Percentiles rank a stretch among this genome's conserved stretches.
These are phyloP conservation scores for Leucosporidium yakuticum DNA, from an alignment of 768 basidiomycete genomes.

Conservation along the genomic window DNA sequence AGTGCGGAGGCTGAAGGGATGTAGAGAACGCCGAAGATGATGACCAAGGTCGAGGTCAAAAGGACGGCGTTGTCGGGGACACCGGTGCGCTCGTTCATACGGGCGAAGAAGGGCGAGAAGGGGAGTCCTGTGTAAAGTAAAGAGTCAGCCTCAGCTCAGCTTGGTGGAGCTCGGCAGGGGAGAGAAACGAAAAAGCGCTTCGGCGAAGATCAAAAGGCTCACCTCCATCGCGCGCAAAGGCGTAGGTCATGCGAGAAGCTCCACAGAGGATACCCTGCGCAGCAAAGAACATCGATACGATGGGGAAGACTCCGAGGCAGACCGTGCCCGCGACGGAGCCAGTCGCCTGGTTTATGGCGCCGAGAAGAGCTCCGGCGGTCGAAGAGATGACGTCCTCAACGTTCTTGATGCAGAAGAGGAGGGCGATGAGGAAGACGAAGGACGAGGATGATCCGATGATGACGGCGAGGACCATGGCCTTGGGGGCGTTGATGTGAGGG, in stretches of 20 bases:
- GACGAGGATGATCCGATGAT: constrained; percentile 26
- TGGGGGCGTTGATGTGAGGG: constrained; percentile 24
- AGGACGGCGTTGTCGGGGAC: constrained; percentile 31
- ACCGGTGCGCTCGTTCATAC: constrained; percentile 6
- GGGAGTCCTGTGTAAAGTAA: constrained; percentile 6
- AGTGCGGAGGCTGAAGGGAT: constrained; percentile 34
- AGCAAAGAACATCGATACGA: constrained; percentile 22
- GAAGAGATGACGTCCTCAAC: constrained; percentile 27
- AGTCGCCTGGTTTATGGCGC: constrained; percentile 35
- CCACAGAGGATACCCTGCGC: constrained; percentile 25
- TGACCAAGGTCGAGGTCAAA: constrained; percentile 12
- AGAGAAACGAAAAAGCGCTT: background rate
- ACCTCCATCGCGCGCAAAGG: constrained; percentile 28
- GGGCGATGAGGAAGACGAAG: constrained; percentile 35
- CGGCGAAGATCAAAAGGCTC: too few relatives aligned
- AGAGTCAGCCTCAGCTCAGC: background rate
- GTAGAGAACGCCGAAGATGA: constrained; percentile 34
- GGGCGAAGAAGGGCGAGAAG: constrained; percentile 27
- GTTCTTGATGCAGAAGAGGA: constrained; percentile 37
- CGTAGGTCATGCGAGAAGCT: constrained; percentile 14
- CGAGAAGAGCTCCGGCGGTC: constrained; percentile 30
- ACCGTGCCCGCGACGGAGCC: constrained; percentile 12
- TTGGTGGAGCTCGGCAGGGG: background rate
- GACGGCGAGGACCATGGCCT: constrained; percentile 38
- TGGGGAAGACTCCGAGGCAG: constrained; percentile 28